These are phyloP conservation scores for Microbotryomycetes sp. DNA, from an alignment of 1,284 basidiomycete species.

Conservation along the genomic window DNA sequence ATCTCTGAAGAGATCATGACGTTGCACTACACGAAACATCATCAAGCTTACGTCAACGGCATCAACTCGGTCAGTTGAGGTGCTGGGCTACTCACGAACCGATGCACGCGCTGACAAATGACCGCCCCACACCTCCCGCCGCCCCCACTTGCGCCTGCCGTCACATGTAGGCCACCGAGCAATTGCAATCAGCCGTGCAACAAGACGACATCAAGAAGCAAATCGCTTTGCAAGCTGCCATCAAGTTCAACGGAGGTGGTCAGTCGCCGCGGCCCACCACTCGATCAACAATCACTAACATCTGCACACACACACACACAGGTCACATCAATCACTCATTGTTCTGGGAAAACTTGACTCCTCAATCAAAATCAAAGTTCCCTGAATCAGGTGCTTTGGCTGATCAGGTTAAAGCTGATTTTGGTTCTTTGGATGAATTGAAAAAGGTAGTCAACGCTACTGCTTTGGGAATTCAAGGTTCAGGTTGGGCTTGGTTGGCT, in stretches of 20 bases:
- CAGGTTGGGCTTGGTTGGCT: constrained; percentile 96
- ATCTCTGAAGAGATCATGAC: constrained; percentile 69
- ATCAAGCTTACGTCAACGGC: constrained; percentile 73
- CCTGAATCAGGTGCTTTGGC: constrained; percentile 59
- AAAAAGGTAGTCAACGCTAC: constrained; percentile 74
- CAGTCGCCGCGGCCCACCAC: constrained; percentile 35
- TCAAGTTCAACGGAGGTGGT: constrained; percentile 90
- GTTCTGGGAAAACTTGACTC: constrained; percentile 95
- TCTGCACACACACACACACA: neutral
- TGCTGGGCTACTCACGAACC: neutral
- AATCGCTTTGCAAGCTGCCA: constrained; percentile 75
- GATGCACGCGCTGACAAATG: constrained; percentile 31
- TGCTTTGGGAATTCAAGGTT: constrained; percentile 92
- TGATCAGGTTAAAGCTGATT: constrained; percentile 71
- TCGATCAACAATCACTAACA: neutral
- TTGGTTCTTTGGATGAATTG: constrained; percentile 72
- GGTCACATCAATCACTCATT: constrained; percentile 68
- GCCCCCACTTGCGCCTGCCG: neutral
- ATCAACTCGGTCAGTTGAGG: constrained; percentile 52
- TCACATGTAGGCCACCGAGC: constrained; percentile 60
- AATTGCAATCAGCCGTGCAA: constrained; percentile 61
- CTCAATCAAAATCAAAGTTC: constrained; percentile 53
- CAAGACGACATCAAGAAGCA: constrained; percentile 64
- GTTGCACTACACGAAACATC: constrained; percentile 93
- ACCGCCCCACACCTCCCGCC: neutral